These are phyloP conservation scores for Camelina sativa DNA, from an alignment of 345 rosid species.

Conservation along the genomic window DNA sequence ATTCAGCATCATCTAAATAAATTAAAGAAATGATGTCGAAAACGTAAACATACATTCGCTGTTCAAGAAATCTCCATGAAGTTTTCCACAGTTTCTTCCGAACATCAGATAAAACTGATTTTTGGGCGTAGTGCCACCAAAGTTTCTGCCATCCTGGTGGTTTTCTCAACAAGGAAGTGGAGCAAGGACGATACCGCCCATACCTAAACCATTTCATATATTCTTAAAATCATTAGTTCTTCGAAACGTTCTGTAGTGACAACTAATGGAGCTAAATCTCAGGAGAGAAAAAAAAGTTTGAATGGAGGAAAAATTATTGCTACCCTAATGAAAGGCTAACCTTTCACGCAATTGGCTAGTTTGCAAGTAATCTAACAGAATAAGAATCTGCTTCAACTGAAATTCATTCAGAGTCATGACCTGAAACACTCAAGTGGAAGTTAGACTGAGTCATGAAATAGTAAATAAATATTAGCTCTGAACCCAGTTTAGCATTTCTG, in stretches of 20 bases:
- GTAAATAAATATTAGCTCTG: constrained; percentile 18
- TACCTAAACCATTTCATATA: constrained; percentile 55
- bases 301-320: constrained; percentile 8
- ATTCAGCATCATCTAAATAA: constrained; percentile 18
- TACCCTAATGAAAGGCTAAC: constrained; percentile 52
- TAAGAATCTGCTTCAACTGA: constrained; percentile 73
- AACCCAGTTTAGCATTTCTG: constrained; percentile 1
- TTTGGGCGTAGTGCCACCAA: constrained; percentile 94
- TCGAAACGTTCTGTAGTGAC: not conserved
- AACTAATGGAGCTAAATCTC: constrained; percentile 16
- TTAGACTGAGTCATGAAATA: constrained; percentile 20
- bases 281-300: constrained; percentile 4
- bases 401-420: constrained; percentile 68
- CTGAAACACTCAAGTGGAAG: constrained; percentile 44
- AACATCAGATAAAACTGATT: constrained; percentile 75
- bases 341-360: constrained; percentile 74
- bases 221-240: constrained; percentile 7
- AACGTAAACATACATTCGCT: constrained; percentile 66
- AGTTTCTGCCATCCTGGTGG: constrained; percentile 72
- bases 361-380: constrained; percentile 71
- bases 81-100: constrained; percentile 71
- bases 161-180: constrained; percentile 58
- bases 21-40: constrained; percentile 1
- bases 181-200: constrained; percentile 88
- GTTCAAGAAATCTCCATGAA: constrained; percentile 86